Evolutionary conservation across 129 eudicot species (phyloP).

Genomic region (Flaveria ramosissima): DNA sequence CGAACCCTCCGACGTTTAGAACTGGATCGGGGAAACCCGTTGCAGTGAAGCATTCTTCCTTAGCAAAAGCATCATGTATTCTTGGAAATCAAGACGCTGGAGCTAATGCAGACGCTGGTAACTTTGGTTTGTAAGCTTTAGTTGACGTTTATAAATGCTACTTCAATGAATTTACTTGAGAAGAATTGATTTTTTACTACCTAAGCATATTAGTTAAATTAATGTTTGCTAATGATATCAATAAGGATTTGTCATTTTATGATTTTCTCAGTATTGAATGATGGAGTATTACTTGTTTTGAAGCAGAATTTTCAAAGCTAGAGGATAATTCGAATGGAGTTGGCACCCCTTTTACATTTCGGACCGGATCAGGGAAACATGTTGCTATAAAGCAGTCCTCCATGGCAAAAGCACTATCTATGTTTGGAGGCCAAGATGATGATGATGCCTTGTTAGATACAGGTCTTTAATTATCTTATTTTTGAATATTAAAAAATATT

Average conservation of each 20-base stretch:
- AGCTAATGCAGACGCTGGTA: conserved; percentile 39
- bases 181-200: neutral
- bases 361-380: conserved; percentile 45
- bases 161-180: neutral
- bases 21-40: conserved; percentile 68
- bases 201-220: neutral
- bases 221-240: conserved; percentile 3
- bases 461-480: conserved; percentile 31
- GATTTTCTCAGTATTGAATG: neutral
- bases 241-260: neutral
- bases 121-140: conserved; percentile 10
- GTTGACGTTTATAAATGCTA: neutral
- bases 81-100: conserved; percentile 43
- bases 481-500: neutral
- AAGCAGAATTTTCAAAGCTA: conserved; percentile 44
- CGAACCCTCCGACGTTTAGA: conserved; percentile 46
- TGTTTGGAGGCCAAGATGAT: conserved; percentile 50
- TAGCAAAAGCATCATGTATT: conserved; percentile 57
- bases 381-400: conserved; percentile 59
- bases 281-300: conserved; percentile 7
- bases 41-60: conserved; percentile 52
- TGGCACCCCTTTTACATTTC: conserved; percentile 40
- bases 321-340: conserved; percentile 19
- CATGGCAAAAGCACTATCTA: conserved; percentile 57
- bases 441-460: conserved; percentile 34